These are phyloP conservation scores for Rubia balearica DNA, from an alignment of 305 asterid genomes.

Conservation along the genomic window DNA sequence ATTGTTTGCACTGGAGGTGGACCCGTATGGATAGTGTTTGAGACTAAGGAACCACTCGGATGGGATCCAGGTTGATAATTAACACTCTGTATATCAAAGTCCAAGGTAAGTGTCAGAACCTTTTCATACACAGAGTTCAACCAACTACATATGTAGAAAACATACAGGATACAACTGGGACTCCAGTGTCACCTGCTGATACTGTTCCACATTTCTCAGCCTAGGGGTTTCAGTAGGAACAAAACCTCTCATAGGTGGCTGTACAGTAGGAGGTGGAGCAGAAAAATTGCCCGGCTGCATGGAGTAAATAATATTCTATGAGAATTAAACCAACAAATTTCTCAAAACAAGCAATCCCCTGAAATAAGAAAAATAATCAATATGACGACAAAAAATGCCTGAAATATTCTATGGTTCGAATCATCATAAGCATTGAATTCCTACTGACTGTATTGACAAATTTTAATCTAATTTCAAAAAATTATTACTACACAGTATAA, in stretches of 20 bases:
- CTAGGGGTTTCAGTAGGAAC: constrained; percentile 78
- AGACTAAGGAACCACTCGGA: constrained; percentile 49
- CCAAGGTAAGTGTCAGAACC: constrained; percentile 18
- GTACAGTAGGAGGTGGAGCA: constrained; percentile 64
- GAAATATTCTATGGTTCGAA: no score
- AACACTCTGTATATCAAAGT: constrained; percentile 43
- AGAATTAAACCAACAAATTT: background rate
- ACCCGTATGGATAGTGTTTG: constrained; percentile 43
- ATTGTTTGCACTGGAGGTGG: constrained; percentile 54
- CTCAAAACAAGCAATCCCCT: background rate
- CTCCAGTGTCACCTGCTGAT: constrained; percentile 90
- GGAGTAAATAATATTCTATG: background rate
- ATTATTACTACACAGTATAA: background rate
- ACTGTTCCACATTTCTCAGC: constrained; percentile 69
- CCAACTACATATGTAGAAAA: constrained; percentile 8
- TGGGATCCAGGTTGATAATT: constrained; percentile 62
- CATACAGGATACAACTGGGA: constrained; percentile 93
- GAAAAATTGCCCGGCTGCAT: constrained; percentile 58
- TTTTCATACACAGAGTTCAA: constrained; percentile 3
- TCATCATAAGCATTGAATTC: background rate
- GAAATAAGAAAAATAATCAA: background rate
- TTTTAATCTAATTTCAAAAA: background rate
- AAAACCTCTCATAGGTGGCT: constrained; percentile 60
- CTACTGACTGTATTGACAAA: background rate
- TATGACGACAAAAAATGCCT: background rate